Base-by-base conservation (phyloP, 1,284 basidiomycete genomes). In the Tilletia walkeri region DNA sequence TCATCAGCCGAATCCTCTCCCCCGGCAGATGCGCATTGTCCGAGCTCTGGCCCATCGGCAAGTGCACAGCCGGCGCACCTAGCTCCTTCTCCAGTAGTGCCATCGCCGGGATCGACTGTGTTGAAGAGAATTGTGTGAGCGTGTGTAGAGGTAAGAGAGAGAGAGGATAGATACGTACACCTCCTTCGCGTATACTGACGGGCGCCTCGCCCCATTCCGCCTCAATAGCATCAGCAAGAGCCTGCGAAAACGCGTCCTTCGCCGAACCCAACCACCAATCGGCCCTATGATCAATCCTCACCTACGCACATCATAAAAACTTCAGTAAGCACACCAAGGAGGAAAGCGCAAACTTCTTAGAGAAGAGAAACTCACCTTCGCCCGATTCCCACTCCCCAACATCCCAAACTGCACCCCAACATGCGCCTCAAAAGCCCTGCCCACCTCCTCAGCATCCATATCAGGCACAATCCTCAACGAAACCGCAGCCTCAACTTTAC, bases 181-280 rank as follows among this genome's bases (percentile, higher is more conserved):
- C 95, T 79, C 95, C 95, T 86, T 99, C 95, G 2, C 76, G 66
- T 49, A 83, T 83, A 59, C 91, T 89, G 74, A 97, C 85, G 2
- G 95, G 95, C 72, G 90, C 88, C 7, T 72, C 72, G 4, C 48
- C 49, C 94, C 93, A 96, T 77, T 95, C 92, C 63, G 92, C 89
- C 71, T 88, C 86, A 0, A 97, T 89, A 9, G 93, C 91, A 50
- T 86, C 86, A 82, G 94, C 92, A 24, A 98, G 87, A 0, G 91
- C 90, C 75, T 89, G 87, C 86, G 94, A 94, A 88, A 92, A 95
- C 2, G 88, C 87, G 72, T 90, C 90, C 67, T 92, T 88, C 38
- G 94, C 87, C 65, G 91, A 89, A 0, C 94, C 94, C 0, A 97
- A 87, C 95, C 95, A 99, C 94, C 95, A 99, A 79, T 94, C 91